These are phyloP conservation scores for Leishmania guyanensis DNA, from an alignment of 208 protist genomes.

Conservation along the genomic window DNA sequence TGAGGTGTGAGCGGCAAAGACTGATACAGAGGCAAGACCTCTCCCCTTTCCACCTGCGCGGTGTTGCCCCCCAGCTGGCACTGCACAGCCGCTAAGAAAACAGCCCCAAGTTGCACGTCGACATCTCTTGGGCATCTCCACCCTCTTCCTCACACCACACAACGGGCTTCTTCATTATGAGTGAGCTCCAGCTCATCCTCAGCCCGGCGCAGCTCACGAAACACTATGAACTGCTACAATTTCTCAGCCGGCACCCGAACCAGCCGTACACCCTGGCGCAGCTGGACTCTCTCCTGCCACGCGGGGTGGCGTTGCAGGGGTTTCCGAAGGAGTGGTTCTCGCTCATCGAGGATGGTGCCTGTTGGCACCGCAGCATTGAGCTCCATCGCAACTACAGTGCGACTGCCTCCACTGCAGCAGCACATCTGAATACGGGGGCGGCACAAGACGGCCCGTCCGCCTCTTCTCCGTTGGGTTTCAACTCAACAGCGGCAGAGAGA, in stretches of 20 bases:
- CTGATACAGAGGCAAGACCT: background rate
- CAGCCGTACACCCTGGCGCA: slow-evolving; percentile 69
- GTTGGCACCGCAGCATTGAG: slow-evolving; percentile 74
- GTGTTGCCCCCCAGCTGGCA: slow-evolving; percentile 1
- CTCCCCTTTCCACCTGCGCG: slow-evolving; percentile 8
- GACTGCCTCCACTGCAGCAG: background rate
- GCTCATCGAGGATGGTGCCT: slow-evolving; percentile 54
- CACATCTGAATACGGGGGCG: background rate
- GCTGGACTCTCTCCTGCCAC: slow-evolving; percentile 80
- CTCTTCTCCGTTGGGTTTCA: background rate
- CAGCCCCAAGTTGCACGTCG: background rate
- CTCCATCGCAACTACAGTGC: slow-evolving; percentile 27
- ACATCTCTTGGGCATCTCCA: background rate
- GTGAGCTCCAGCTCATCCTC: slow-evolving; percentile 69
- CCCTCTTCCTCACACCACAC: background rate
- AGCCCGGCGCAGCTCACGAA: slow-evolving; percentile 74
- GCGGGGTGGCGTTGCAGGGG: slow-evolving; percentile 73
- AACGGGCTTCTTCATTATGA: slow-evolving; percentile 43
- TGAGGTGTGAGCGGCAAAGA: background rate
- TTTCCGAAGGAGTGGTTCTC: slow-evolving; percentile 79
- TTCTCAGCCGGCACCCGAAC: slow-evolving; percentile 73
- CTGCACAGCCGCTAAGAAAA: background rate
- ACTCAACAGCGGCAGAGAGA: slow-evolving; percentile 10
- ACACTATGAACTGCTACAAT: slow-evolving; percentile 86
- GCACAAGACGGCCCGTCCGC: background rate